These are phyloP conservation scores for Helminthosporium solani DNA, from an alignment of 2,329 filamentous ascomycete species.

Conservation along the genomic window DNA sequence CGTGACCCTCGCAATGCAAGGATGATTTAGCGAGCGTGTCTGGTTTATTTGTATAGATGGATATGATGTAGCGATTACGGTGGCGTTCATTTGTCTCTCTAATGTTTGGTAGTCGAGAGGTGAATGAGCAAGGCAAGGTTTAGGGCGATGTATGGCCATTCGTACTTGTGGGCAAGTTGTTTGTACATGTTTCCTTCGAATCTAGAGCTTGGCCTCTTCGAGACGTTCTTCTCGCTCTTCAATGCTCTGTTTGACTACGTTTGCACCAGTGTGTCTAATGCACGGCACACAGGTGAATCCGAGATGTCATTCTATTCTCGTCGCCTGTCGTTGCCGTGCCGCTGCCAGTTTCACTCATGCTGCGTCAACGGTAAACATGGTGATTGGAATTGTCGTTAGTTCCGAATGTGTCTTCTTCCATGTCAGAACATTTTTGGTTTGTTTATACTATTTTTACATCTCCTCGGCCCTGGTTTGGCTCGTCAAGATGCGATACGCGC, in stretches of 20 bases:
- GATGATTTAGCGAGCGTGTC: neutral
- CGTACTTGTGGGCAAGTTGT: neutral
- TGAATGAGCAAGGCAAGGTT: neutral
- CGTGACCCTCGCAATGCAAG: neutral
- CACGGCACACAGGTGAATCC: no score
- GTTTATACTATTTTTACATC: neutral
- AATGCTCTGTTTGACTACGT: neutral
- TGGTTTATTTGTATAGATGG: neutral
- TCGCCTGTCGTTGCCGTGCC: neutral
- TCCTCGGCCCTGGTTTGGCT: neutral
- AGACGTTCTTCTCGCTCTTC: neutral
- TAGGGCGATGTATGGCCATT: neutral
- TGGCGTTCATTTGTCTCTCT: neutral
- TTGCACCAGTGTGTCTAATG: no score
- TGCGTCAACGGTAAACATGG: neutral
- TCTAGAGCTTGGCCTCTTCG: neutral
- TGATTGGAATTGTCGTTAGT: neutral
- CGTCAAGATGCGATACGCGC: neutral
- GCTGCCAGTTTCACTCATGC: neutral
- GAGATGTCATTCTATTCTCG: neutral
- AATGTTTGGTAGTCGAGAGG: neutral
- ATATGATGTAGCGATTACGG: neutral
- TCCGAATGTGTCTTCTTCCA: neutral
- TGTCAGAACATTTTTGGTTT: neutral
- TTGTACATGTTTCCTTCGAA: constrained; percentile 1